Evolutionary conservation across 176 grass and related monocot species (phyloP).

Genomic region (Secale cereale): DNA sequence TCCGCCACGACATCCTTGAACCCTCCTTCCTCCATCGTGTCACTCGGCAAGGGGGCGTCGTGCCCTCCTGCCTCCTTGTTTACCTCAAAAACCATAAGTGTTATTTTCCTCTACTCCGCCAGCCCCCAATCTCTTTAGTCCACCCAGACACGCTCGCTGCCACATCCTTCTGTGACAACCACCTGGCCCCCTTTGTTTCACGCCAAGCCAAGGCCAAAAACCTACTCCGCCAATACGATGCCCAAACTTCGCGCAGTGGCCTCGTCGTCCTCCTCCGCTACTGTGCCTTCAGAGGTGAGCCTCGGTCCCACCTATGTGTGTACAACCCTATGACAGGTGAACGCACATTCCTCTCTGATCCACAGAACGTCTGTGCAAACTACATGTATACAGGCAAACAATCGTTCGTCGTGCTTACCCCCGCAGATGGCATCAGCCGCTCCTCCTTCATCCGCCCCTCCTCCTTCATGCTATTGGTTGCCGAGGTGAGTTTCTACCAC

Average conservation of each 20-base stretch:
- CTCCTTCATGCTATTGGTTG: background rate
- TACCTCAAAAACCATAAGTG: too few relatives aligned
- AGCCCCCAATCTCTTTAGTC: too few relatives aligned
- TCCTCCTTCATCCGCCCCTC: background rate
- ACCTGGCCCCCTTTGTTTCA: too few relatives aligned
- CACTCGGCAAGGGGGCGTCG: too few relatives aligned
- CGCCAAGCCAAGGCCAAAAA: too few relatives aligned
- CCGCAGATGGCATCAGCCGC: background rate
- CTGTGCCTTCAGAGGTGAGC: background rate
- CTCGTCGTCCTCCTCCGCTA: background rate
- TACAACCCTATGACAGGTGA: background rate
- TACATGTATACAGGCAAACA: too few relatives aligned
- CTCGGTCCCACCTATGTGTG: background rate
- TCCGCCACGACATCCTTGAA: too few relatives aligned
- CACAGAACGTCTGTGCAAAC: background rate
- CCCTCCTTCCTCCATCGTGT: too few relatives aligned
- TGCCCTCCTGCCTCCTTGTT: too few relatives aligned
- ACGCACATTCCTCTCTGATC: background rate
- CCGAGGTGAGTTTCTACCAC: background rate
- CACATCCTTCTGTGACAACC: too few relatives aligned
- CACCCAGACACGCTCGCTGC: too few relatives aligned
- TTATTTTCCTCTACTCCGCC: too few relatives aligned
- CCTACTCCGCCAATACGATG: background rate
- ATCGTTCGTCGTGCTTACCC: background rate
- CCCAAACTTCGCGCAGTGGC: background rate